Base-by-base conservation (phyloP, 2,329 filamentous ascomycete species). In the Epichloe sibirici region DNA sequence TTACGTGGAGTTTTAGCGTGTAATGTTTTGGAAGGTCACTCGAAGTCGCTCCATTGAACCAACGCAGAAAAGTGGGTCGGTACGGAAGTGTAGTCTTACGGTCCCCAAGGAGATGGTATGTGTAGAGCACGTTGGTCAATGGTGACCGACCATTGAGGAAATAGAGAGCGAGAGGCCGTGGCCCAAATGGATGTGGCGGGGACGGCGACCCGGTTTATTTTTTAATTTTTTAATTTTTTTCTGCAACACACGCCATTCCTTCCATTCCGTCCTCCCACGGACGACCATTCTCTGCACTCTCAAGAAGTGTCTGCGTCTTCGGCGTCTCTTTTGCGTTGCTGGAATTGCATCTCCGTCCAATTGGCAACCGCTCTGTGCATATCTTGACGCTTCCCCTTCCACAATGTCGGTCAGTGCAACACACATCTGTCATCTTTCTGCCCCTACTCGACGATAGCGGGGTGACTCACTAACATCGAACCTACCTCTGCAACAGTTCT, bases 401-500 rank as follows among this genome's bases (percentile, higher is more conserved):
- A 53, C 38, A 35, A 56, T 56, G 54, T 56, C 54, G 51, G 54
- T 56, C 38, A 45, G 53, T 51, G 35, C 31, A 28, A 46, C 25
- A 31, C 31, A 15, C 11, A 23, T 38, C 6, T 1, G 25, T 38
- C 17, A 8, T 44, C 39, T n/a, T 8, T 31, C 34, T 48, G 47
- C 37, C 38, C 25, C 38, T 51, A 17, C 31, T 34, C 15, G 7
- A 45, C 40, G 12, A 31, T 47, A 37, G 55, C 55, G 55, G 55
- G 56, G 57, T 66, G 62, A 65, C 61, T 68, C 59, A 67, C 55
- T 51, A 15, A 49, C 48, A 53, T 35, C 28, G 53, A 11, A 15
- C 34, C 11, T 25, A 15, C 34, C 31, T 31, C 8, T 31, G 3
- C n/a, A 48, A 39, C 54, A 70, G 65, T 90, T 87, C 77, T 87